Evolutionary conservation across 2,329 filamentous ascomycete genomes (phyloP).

Genomic region (Eutypella sp.): DNA sequence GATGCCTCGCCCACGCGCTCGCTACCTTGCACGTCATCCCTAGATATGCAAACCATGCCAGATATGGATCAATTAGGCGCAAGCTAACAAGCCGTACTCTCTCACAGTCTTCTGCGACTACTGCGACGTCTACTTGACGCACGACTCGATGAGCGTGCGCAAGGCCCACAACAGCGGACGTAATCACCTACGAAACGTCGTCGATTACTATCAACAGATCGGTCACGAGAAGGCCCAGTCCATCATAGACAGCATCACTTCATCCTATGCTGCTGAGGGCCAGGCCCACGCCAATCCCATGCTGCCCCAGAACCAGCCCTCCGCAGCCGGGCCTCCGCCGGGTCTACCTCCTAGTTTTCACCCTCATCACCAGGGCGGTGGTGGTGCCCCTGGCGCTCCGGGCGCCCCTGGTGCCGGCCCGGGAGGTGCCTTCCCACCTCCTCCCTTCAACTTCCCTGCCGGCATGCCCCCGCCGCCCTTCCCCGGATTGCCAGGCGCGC

Average conservation of each 20-base stretch:
- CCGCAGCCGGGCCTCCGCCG: slow-evolving; percentile 89
- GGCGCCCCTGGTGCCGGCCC: neutral
- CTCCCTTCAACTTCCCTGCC: slow-evolving; percentile 61
- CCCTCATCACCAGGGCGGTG: slow-evolving; percentile 42
- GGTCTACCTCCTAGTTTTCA: slow-evolving; percentile 77
- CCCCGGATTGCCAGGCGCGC: slow-evolving; percentile 39
- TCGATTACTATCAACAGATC: slow-evolving; percentile 99
- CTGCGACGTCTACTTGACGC: slow-evolving; percentile 99
- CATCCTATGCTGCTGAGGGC: slow-evolving; percentile 90
- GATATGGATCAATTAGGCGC: neutral
- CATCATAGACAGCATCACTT: slow-evolving; percentile 97
- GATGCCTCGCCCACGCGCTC: slow-evolving; percentile 3
- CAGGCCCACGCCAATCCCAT: slow-evolving; percentile 82
- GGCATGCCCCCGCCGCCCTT: slow-evolving; percentile 32
- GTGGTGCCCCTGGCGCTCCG: slow-evolving; percentile 25
- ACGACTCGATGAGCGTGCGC: slow-evolving; percentile 99
- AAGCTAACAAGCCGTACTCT: slow-evolving; percentile 13
- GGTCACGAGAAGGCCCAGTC: slow-evolving; percentile 97
- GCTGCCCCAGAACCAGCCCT: slow-evolving; percentile 67
- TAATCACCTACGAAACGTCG: slow-evolving; percentile 95
- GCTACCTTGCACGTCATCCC: no score
- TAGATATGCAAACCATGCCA: no score
- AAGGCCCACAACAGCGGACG: slow-evolving; percentile 96
- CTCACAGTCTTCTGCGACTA: slow-evolving; percentile 83
- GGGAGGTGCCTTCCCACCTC: slow-evolving; percentile 34